These are phyloP conservation scores for Fusarium siculi DNA, from an alignment of 2,329 filamentous ascomycete species.

Conservation along the genomic window DNA sequence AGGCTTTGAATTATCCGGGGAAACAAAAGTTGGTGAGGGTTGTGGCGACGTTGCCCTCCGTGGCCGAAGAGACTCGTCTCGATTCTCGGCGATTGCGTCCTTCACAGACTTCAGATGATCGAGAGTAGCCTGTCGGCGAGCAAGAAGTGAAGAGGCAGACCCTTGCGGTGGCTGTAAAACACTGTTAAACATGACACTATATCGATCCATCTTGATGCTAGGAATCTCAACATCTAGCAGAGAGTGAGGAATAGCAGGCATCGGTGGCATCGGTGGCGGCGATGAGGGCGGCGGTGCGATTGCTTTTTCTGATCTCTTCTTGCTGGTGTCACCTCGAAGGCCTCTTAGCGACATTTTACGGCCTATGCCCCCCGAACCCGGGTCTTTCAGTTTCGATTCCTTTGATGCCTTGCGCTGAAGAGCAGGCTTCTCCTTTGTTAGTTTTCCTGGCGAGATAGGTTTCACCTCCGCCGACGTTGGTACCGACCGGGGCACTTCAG, in stretches of 20 bases:
- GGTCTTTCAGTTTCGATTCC: conserved; percentile 30
- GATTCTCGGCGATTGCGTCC: conserved; percentile 54
- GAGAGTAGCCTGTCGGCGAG: conserved; percentile 68
- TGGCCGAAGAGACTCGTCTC: conserved; percentile 45
- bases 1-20: conserved; percentile 15
- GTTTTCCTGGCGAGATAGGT: conserved; percentile 19
- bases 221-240: conserved; percentile 84
- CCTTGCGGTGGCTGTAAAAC: conserved; percentile 66
- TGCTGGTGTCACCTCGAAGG: conserved; percentile 38
- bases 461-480: conserved; percentile 15
- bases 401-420: conserved; percentile 28
- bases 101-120: conserved; percentile 67
- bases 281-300: conserved; percentile 27
- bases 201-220: conserved; percentile 82
- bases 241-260: conserved; percentile 36
- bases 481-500: conserved; percentile 6
- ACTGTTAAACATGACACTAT: conserved; percentile 91
- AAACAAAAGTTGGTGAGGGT: conserved; percentile 56
- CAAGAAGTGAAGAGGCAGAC: conserved; percentile 55
- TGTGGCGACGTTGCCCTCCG: conserved; percentile 63
- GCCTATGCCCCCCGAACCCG: conserved; percentile 37
- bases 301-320: conserved; percentile 35
- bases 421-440: conserved; percentile 21
- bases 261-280: conserved; percentile 36
- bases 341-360: conserved; percentile 43